Evolutionary conservation across 108 stramenopile species (phyloP), one percentile per base, ranked within the genome.

Genomic region (Ochromonas danica): DNA sequence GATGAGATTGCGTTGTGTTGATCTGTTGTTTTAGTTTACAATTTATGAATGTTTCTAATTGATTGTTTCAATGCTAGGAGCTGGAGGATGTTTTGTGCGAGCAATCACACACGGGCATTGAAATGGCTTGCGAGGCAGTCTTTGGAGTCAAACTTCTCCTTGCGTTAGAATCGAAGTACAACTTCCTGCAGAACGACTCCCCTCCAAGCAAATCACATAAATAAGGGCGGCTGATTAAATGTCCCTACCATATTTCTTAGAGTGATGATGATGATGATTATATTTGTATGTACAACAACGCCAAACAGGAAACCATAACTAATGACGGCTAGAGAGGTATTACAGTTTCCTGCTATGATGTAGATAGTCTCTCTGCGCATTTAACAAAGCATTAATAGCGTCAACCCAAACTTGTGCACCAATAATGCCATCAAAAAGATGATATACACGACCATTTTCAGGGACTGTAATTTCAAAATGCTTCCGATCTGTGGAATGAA

Each of bases 111-210:
- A 22, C 22, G 51, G 51, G 51, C 22, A 22, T 57, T 36, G 63
- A 28, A 36, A 14, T 33, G 31, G 63, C 35, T 36, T 35, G 63
- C 25, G 63, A 67, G 27, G 63, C 63, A 36, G 63, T 67, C 17
- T 67, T 67, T 36, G 33, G 63, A 28, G 63, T 67, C 10, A 28
- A 36, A 35, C 14, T 36, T 28, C 25, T 67, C 3, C 25, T 67
- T 6, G 63, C 63, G 3, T 67, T 67, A 35, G 63, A 67, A 33
- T 67, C 63, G 25, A 67, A 67, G 22, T 57, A 22, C n/a, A n/a
- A n/a, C n/a, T n/a, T n/a, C n/a, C n/a, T n/a, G n/a, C n/a, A n/a
- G n/a, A n/a, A n/a, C n/a, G n/a, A n/a, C n/a, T n/a, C n/a, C n/a
- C n/a, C n/a, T n/a, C n/a, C n/a, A n/a, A n/a, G n/a, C n/a, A n/a